phyloP scores from a whole-genome alignment of 495 filamentous ascomycete genomes.

The Penicillium waksmanii region DNA sequence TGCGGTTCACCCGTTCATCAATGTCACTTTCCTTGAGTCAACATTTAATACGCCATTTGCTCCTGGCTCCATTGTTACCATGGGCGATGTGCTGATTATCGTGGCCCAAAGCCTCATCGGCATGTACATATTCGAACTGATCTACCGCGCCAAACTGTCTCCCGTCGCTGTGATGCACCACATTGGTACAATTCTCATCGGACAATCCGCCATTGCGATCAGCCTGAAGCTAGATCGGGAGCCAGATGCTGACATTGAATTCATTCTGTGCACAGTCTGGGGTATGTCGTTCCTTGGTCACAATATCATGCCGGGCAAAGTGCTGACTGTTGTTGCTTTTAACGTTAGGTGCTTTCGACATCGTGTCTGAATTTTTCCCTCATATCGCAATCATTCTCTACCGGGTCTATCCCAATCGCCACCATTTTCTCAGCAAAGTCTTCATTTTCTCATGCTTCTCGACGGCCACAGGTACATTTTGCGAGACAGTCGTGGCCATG shows the following conservation, averaged over 20 bases:
- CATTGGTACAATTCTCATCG: constrained; percentile 52
- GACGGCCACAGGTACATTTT: constrained; percentile 45
- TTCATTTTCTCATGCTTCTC: constrained; percentile 43
- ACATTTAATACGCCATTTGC: constrained; percentile 39
- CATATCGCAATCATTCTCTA: constrained; percentile 55
- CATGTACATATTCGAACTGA: constrained; percentile 54
- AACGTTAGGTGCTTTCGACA: constrained; percentile 49
- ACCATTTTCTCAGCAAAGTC: constrained; percentile 45
- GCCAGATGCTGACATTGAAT: constrained; percentile 52
- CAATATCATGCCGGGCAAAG: background rate
- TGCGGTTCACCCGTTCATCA: constrained; percentile 50
- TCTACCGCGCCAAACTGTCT: constrained; percentile 48
- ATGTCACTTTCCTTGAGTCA: constrained; percentile 38
- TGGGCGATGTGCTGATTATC: constrained; percentile 49
- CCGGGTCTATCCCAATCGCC: constrained; percentile 42
- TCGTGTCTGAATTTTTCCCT: constrained; percentile 53
- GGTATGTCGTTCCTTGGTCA: constrained; percentile 33
- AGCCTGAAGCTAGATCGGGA: constrained; percentile 42
- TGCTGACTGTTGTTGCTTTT: background rate
- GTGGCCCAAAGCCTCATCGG: constrained; percentile 48
- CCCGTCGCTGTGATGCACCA: constrained; percentile 50
- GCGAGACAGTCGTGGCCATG: constrained; percentile 53
- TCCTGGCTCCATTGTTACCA: constrained; percentile 33
- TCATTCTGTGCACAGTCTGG: constrained; percentile 53
- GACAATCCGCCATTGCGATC: constrained; percentile 49